These are phyloP conservation scores for Bryum argenteum DNA, from an alignment of 225 moss, liverwort and hornwort genomes.

Conservation along the genomic window DNA sequence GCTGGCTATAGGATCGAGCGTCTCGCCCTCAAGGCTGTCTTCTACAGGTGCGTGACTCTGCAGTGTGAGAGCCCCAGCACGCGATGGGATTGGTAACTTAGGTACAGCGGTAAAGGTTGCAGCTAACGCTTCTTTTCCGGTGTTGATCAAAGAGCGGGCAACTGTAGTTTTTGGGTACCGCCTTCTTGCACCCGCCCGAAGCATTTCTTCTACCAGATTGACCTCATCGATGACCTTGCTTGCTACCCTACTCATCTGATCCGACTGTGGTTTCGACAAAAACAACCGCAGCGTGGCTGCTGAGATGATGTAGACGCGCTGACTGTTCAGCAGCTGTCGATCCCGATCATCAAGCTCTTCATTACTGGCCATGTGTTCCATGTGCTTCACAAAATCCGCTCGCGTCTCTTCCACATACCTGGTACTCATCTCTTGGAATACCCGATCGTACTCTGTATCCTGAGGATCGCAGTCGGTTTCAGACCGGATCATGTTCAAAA, in stretches of 20 bases:
- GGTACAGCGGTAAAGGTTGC: no score
- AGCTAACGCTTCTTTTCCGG: no score
- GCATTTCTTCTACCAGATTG: background rate
- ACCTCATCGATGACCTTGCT: background rate
- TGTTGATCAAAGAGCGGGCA: no score
- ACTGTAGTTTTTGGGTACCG: background rate
- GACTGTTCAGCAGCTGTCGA: background rate
- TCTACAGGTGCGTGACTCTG: no score
- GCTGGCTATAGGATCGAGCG: no score
- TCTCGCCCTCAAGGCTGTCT: no score
- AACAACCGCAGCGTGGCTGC: background rate
- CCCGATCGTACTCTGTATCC: background rate
- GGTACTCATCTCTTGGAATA: background rate
- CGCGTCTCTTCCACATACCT: background rate
- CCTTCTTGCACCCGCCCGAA: background rate
- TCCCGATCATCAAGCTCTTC: background rate
- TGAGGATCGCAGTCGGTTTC: background rate
- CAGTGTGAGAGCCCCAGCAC: no score
- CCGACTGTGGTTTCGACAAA: background rate
- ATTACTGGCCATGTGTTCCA: background rate
- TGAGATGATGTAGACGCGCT: slow-evolving; percentile 16
- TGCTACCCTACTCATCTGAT: no score
- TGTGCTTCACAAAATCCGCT: background rate
- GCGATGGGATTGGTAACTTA: no score
- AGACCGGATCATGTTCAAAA: background rate